A percentile compares a stretch with the other conserved stretches of the same genome.
Conservation (phyloP, 2,329 filamentous ascomycete genomes). For the Fusarium algeriense region DNA sequence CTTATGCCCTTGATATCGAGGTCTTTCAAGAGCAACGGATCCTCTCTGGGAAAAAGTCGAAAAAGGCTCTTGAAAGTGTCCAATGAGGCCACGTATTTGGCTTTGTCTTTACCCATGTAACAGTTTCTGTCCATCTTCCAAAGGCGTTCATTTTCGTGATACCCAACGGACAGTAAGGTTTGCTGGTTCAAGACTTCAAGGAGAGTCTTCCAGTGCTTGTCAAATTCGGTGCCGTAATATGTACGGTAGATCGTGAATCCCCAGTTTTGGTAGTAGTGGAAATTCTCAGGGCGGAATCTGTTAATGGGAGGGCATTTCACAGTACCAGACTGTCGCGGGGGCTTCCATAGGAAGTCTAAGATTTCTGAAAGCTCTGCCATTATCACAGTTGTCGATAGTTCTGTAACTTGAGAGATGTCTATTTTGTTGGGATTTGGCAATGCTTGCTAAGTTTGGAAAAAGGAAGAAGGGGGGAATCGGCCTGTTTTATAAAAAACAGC, state of each 20-base stretch:
- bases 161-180: background rate
- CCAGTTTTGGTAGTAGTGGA: slow-evolving; percentile 13
- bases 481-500: too few species aligned
- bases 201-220: slow-evolving; percentile 10
- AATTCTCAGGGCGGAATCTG: background rate
- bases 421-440: too few species aligned
- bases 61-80: too few species aligned
- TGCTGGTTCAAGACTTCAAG: background rate
- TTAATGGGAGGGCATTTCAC: too few species aligned
- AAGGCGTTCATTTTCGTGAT: background rate
- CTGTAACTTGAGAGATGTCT: too few species aligned
- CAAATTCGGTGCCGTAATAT: slow-evolving; percentile 9
- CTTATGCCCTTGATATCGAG: background rate
- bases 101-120: background rate
- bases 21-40: background rate
- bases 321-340: background rate
- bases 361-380: background rate
- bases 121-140: background rate
- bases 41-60: background rate
- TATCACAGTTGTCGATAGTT: too few species aligned
- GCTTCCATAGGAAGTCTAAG: background rate
- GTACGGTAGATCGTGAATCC: slow-evolving; percentile 22
- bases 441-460: too few species aligned
- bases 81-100: too few species aligned
- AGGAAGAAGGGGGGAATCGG: too few species aligned